Base-by-base conservation (phyloP, 2,329 filamentous ascomycete genomes). In the Talaromyces albobiverticillius region DNA sequence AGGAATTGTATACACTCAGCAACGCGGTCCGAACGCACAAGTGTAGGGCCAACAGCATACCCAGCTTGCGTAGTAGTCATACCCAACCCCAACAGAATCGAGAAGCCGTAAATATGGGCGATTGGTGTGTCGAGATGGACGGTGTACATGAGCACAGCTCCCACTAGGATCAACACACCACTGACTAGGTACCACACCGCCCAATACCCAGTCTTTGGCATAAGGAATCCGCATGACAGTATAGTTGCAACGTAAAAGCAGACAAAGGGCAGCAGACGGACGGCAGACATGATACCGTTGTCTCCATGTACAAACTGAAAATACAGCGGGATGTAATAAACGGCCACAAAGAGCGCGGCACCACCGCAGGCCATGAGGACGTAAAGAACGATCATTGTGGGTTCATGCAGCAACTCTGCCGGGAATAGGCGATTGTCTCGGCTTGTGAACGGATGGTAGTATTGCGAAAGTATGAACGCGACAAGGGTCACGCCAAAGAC, bases 241-340 rank as follows among this genome's bases (percentile, higher is more conserved):
- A 58, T 56, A 22, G 55, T 26, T 10, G 56, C 34, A 3, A 66
- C 60, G 18, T 59, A 31, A 20, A 64, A 22, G 40, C 51, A 49
- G 36, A 68, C 56, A 38, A 60, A 63, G 2, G 64, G 64, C 11
- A 68, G 52, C 3, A 71, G 57, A 9, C 62, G 63, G 2, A 70
- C 65, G 9, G 62, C 62, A 10, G 66, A 59, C 20, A 40, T 58
- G 10, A 66, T 42, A 1, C 61, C 66, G 0, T 60, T 64, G 45
- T 77, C 76, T 7, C 74, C 74, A 3, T 67, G 68, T 0, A 71
- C 71, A 59, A 82, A 82, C 54, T 80, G 76, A 62, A 81, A 82
- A 65, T 73, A 81, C 0, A 82, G 67, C 0, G 79, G 80, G 13
- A 78, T 74, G 65, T 78, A 83, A 65, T 82, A 82, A 9, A 79